These are phyloP conservation scores for Euphorbia lathyris DNA, from an alignment of 345 rosid species.

Conservation along the genomic window DNA sequence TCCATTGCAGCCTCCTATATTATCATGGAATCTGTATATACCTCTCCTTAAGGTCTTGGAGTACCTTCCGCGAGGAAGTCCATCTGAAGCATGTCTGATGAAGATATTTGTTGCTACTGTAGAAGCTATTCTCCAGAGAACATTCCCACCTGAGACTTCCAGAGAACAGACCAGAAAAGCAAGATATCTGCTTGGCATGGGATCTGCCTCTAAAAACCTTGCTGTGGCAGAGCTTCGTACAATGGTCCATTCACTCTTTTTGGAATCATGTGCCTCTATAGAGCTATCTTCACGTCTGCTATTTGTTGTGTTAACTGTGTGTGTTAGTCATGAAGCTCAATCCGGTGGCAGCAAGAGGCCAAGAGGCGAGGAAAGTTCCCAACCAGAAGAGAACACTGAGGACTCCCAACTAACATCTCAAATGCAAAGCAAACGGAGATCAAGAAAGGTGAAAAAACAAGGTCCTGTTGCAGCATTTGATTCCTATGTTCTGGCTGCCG, in stretches of 20 bases:
- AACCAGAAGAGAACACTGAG: conserved; percentile 38
- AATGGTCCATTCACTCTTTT: conserved; percentile 92
- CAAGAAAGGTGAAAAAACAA: conserved; percentile 59
- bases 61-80: conserved; percentile 97
- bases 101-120: conserved; percentile 96
- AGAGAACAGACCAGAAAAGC: conserved; percentile 50
- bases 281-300: conserved; percentile 94
- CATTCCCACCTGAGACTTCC: conserved; percentile 69
- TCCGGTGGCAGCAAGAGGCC: conserved; percentile 66
- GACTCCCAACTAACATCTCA: conserved; percentile 35
- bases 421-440: conserved; percentile 38
- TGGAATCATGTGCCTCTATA: conserved; percentile 83
- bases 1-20: conserved; percentile 84
- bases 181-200: conserved; percentile 45
- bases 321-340: conserved; percentile 97
- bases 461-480: conserved; percentile 98
- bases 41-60: conserved; percentile 97
- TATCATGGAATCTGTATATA: conserved; percentile 93
- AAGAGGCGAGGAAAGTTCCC: conserved; percentile 46
- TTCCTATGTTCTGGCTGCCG: conserved; percentile 93
- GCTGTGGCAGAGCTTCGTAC: conserved; percentile 96
- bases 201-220: conserved; percentile 77
- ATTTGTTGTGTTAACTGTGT: conserved; percentile 91
- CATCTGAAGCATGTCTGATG: conserved; percentile 98
- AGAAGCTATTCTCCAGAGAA: conserved; percentile 83